Base-by-base conservation (phyloP, 345 rosid species). In the Gossypium arboreum region DNA sequence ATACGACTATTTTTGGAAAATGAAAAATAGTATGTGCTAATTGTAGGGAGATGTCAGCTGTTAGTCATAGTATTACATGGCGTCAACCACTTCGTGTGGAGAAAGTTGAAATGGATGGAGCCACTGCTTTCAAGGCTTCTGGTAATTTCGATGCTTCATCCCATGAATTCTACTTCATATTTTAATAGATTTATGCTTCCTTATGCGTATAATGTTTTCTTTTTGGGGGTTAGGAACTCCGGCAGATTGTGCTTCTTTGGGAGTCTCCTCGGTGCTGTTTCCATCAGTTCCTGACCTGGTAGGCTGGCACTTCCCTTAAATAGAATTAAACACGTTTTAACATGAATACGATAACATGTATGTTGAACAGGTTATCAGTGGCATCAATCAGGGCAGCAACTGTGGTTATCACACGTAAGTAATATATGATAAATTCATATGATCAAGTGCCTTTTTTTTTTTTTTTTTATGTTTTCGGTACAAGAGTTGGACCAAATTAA, bases 11-110 rank as follows among this genome's bases (percentile, higher is more conserved):
- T 29, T 29, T 29, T 3, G 34, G 34, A 29, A 29, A 29, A 29
- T 29, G 34, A 29, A 29, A 29, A 29, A 29, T 34, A 34, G 41
- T 34, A 45, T 45, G 48, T 9, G 3, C 9, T 11, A 45, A 62
- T 69, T 78, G 0, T 80, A 90, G 97, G 83, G 98, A 93, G 81
- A 85, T 90, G 77, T 93, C 97, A 27, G 97, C 95, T 3, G 89
- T 86, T 29, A 90, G 97, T 80, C 98, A 91, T 75, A 84, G 91
- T 66, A 87, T 91, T 39, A 91, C 91, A 60, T 93, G 95, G 97
- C 81, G 83, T 17, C 84, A 85, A 72, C 87, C 97, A 0, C 18
- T 93, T 78, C n/a, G 86, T 7, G 95, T 83, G 48, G 80, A 84
- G 70, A 77, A 68, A 56, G 89, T 85, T 7, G 81, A 86, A 0